Percentiles rank a stretch among this genome's conserved stretches.
Evolutionary conservation across 805 yeast species (phyloP).

Genomic region (Metschnikowia gelsemii): DNA sequence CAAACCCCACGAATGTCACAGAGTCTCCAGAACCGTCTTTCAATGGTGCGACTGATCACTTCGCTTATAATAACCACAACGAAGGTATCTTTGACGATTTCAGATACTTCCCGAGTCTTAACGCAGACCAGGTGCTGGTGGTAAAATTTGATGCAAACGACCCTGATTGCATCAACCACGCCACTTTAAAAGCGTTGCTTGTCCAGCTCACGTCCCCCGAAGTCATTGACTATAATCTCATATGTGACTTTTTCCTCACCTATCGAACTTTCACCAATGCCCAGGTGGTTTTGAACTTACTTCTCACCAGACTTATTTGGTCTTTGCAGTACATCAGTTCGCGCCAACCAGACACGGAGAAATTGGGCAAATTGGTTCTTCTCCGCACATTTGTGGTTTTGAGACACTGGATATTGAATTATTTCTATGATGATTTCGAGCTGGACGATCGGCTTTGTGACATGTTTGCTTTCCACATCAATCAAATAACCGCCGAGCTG

Average conservation of each 20-base stretch:
- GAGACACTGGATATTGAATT: conserved; percentile 88
- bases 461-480: conserved; percentile 47
- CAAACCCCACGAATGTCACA: neutral
- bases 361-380: conserved; percentile 63
- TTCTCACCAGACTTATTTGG: conserved; percentile 72
- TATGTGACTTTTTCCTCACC: conserved; percentile 85
- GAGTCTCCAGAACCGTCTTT: no score
- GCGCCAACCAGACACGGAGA: conserved; percentile 24
- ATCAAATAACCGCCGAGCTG: conserved; percentile 39
- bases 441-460: conserved; percentile 35
- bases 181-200: conserved; percentile 47
- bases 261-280: conserved; percentile 68
- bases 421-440: conserved; percentile 76
- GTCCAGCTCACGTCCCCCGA: conserved; percentile 71
- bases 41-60: neutral
- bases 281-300: conserved; percentile 55
- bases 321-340: conserved; percentile 49
- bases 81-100: conserved; percentile 41
- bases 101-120: conserved; percentile 33
- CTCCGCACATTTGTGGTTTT: conserved; percentile 82
- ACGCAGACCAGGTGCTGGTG: conserved; percentile 18
- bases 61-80: conserved; percentile 36
- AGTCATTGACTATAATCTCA: conserved; percentile 68
- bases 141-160: conserved; percentile 38
- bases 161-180: conserved; percentile 35